Evolutionary conservation across 352 stramenopile species (phyloP).

Genomic region (Phytopythium mirpurense): DNA sequence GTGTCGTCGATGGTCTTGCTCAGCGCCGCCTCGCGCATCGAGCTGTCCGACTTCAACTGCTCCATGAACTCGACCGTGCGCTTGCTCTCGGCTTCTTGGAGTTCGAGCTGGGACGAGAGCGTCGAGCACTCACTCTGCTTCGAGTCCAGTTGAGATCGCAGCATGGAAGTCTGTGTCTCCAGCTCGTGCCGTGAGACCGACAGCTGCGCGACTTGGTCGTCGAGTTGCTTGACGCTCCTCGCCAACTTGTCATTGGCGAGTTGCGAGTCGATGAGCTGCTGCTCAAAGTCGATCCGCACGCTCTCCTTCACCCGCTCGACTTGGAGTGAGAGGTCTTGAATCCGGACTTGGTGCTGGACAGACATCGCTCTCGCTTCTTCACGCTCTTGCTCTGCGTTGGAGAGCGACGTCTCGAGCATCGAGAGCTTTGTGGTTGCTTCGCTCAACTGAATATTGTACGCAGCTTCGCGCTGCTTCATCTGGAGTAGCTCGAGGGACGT

Average conservation of each 20-base stretch:
- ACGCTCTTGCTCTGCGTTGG: constrained; percentile 22
- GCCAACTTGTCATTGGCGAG: constrained; percentile 16
- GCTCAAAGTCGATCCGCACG: constrained; percentile 26
- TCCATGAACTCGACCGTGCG: neutral
- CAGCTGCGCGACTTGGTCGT: constrained; percentile 1
- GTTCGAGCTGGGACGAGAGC: neutral
- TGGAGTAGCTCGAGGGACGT: constrained; percentile 45
- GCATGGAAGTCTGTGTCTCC: neutral
- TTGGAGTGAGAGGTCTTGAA: constrained; percentile 19
- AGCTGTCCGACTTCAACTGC: constrained; percentile 1
- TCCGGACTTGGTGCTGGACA: constrained; percentile 25
- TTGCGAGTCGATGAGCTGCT: constrained; percentile 23
- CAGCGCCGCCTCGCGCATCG: neutral
- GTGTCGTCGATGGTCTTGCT: neutral
- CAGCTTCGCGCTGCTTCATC: constrained; percentile 55
- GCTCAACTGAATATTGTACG: constrained; percentile 46
- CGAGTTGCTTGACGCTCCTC: neutral
- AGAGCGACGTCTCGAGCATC: constrained; percentile 16
- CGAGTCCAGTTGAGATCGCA: neutral
- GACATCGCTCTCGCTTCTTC: constrained; percentile 12
- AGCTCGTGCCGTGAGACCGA: constrained; percentile 1
- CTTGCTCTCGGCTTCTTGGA: constrained; percentile 5
- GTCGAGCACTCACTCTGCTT: neutral
- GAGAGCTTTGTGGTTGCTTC: constrained; percentile 28
- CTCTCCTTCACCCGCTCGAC: constrained; percentile 19